phyloP scores from a whole-genome alignment of 2,329 filamentous ascomycete species.

The Penicillium hesseltinei region DNA sequence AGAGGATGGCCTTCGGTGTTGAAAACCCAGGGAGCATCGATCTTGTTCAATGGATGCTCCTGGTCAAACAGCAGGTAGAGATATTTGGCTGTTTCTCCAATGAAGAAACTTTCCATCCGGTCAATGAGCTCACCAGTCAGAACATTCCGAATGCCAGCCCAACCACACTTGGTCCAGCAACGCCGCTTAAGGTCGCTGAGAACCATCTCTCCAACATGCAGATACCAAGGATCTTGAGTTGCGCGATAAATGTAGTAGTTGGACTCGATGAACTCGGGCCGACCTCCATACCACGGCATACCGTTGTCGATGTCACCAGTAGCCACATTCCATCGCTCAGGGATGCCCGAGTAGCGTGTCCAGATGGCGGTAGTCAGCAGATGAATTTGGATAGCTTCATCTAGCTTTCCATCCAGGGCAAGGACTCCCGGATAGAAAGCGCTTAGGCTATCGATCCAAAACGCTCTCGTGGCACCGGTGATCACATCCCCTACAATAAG shows the following conservation, averaged over 20 bases:
- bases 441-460: constrained; percentile 94
- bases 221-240: constrained; percentile 92
- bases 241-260: constrained; percentile 95
- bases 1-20: constrained; percentile 94
- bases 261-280: constrained; percentile 95
- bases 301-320: constrained; percentile 82
- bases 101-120: constrained; percentile 98
- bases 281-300: constrained; percentile 89
- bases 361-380: constrained; percentile 88
- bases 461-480: constrained; percentile 82
- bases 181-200: constrained; percentile 81
- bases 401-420: constrained; percentile 79
- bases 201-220: constrained; percentile 95
- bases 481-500: constrained; percentile 86
- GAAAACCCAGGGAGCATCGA: constrained; percentile 88
- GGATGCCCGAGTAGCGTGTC: constrained; percentile 90
- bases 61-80: constrained; percentile 87
- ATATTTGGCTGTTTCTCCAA: constrained; percentile 96
- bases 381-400: constrained; percentile 88
- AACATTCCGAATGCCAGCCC: constrained; percentile 85
- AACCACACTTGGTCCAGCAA: constrained; percentile 88
- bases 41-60: constrained; percentile 78
- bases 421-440: constrained; percentile 93
- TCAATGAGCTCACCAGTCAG: constrained; percentile 81
- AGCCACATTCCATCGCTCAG: constrained; percentile 87